phyloP scores from a whole-genome alignment of 257 asterid genomes.

The Solanum peruvianum region DNA sequence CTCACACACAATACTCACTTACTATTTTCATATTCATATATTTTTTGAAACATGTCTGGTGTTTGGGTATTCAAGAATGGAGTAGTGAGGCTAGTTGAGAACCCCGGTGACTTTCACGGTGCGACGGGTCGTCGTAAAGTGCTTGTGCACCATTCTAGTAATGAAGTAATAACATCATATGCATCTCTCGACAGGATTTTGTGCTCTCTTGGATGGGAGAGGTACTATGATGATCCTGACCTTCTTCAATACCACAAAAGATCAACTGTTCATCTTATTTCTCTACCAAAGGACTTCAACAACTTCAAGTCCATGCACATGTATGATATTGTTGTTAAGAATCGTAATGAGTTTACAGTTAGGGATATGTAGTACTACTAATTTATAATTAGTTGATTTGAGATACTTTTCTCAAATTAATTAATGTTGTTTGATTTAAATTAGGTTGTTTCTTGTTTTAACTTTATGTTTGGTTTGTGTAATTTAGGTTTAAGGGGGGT shows the following conservation, averaged over 20 bases:
- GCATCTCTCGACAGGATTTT: constrained; percentile 22
- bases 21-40: background rate
- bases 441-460: background rate
- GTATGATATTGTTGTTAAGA: constrained; percentile 33
- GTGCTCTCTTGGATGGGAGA: constrained; percentile 31
- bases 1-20: background rate
- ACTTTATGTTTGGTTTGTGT: background rate
- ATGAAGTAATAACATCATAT: constrained; percentile 27
- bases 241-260: constrained; percentile 38
- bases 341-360: constrained; percentile 26
- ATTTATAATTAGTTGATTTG: background rate
- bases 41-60: constrained; percentile 17
- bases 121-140: constrained; percentile 16
- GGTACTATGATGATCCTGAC: constrained; percentile 38
- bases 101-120: constrained; percentile 19
- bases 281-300: constrained; percentile 36
- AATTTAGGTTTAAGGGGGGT: background rate
- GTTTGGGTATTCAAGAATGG: constrained; percentile 39
- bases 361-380: constrained; percentile 9
- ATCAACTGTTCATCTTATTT: constrained; percentile 35
- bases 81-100: constrained; percentile 27
- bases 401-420: background rate
- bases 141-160: constrained; percentile 18
- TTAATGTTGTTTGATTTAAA: background rate
- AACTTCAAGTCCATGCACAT: constrained; percentile 35